Base-by-base conservation (phyloP, 306 rosid genomes). In the Vigna angularis region DNA sequence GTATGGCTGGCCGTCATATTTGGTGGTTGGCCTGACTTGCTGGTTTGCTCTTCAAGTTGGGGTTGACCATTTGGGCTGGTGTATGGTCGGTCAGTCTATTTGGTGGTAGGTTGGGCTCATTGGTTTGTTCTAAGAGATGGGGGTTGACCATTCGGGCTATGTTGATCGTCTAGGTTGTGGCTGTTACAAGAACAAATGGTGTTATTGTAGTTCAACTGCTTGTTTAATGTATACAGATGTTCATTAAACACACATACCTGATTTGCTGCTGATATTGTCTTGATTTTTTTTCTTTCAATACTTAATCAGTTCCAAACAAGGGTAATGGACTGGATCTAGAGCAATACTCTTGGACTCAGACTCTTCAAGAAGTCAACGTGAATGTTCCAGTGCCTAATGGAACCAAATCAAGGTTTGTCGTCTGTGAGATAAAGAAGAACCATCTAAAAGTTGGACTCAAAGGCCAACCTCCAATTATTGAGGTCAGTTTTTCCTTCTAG, bases 261-360 rank as follows among this genome's bases (percentile, higher is more conserved):
- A 11, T 58, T 58, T 7, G 32, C n/a, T 30, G 65, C 17, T 26
- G 9, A 58, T 61, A 7, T 61, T 28, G 5, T 63, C 15, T 13
- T 6, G 7, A 56, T 34, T 26, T 6, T 30, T 45, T n/a, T 22
- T 1, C 48, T 28, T 69, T 65, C 34, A 52, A 72, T 74, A 10
- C 42, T 0, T 81, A 59, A 34, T 66, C 96, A 91, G 98, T 49
- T 72, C 98, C 97, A 52, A 94, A 94, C 84, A 70, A 49, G 9
- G 98, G 94, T 42, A 94, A 94, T 75, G 98, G 98, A 15, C 74
- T 94, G 86, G 98, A 94, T 84, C 66, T 94, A 83, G 98, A 94
- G 69, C 82, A 89, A 0, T 90, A 91, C 83, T 90, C 93, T 6
- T 94, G 98, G 98, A 94, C 98, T 7, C 98, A 94, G 85, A 79